Evolutionary conservation across 148 eudicot genomes (phyloP), one percentile per base, ranked within the genome.

Genomic region (Rhododendron kiyosumense): DNA sequence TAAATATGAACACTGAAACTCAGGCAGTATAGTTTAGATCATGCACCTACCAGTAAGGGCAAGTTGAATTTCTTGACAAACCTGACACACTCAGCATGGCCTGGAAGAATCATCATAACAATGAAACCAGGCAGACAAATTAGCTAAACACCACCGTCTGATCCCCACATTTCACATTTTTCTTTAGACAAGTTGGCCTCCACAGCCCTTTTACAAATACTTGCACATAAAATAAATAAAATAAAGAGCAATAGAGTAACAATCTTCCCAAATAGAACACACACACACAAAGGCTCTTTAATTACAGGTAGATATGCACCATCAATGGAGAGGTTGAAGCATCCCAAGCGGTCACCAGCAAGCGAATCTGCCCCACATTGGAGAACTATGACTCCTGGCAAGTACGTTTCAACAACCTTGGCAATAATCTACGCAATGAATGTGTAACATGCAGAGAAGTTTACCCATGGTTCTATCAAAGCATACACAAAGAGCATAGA

Each of bases 321-420:
- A 91, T 97, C 99, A 88, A 97, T 95, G 85, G 99, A 97, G 86
- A 97, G 98, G 91, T 94, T 97, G 92, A 97, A 97, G 91, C 98
- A 95, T 89, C 99, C 99, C 88, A 97, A 91, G 87, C 99, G 92
- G 85, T 97, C 99, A 74, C 99, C 98, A 82, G 99, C 98, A 90
- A 97, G 98, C 4, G 99, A 97, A 93, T 97, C 99, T 79, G 99
- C 99, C 85, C 99, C 99, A 88, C 99, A 97, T 85, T 97, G 99
- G 45, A 97, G 93, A 87, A 97, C 99, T 85, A 97, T 94, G 7
- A 87, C 99, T 73, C 98, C 98, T 5, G 99, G 99, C 91, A 89
- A 89, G 92, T 97, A 97, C 54, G 93, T 92, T 88, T 97, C 99
- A 52, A 94, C 94, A 86, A 97, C 98, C 92, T 95, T 97, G 78